Evolutionary conservation across 345 rosid species (phyloP).

Genomic region (Sonneratia caseolaris): DNA sequence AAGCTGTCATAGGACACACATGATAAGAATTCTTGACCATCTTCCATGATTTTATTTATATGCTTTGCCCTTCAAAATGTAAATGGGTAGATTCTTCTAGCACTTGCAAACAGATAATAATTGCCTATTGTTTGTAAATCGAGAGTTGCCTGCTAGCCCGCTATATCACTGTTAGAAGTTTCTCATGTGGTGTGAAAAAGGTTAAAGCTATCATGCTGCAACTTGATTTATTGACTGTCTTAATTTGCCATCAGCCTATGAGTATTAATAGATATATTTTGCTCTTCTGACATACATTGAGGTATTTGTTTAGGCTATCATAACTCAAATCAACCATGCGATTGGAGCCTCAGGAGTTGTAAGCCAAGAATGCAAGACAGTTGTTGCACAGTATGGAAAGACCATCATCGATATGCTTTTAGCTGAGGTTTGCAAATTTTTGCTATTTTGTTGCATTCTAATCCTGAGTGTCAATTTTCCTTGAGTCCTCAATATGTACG

Average conservation of each 20-base stretch:
- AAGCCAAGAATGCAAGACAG: constrained; percentile 63
- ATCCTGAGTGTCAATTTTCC: not conserved
- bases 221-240: no score
- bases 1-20: not conserved
- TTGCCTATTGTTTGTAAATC: not conserved
- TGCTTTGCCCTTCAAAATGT: not conserved
- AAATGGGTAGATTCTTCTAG: not conserved
- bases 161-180: not conserved
- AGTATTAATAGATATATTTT: not conserved
- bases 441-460: not conserved
- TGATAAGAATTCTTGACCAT: not conserved
- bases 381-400: constrained; percentile 62
- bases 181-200: not conserved
- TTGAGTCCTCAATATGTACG: not conserved
- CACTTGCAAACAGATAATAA: no score
- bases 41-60: not conserved
- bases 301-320: constrained; percentile 33
- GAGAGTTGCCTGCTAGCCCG: not conserved
- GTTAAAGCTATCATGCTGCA: not conserved
- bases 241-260: no score
- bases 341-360: constrained; percentile 73
- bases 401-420: constrained; percentile 52
- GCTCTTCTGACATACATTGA: constrained; percentile 1
- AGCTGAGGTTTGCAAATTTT: constrained; percentile 29
- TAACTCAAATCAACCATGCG: constrained; percentile 74